Conservation (phyloP, 2,329 filamentous ascomycete genomes). For the Tolypocladium amazonense region DNA sequence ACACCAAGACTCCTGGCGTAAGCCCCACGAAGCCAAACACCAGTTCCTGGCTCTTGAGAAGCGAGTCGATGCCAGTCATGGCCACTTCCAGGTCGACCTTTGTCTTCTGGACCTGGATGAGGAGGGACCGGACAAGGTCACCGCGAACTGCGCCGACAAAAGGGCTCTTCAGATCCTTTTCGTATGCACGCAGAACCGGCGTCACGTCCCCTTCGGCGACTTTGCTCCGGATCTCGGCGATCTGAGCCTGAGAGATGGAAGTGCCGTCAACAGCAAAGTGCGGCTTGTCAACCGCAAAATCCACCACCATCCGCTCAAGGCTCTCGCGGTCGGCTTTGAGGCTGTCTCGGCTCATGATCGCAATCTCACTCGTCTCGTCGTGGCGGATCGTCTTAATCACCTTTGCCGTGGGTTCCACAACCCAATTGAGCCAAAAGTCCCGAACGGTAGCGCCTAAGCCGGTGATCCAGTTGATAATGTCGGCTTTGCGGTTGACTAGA, state of each 20-base stretch:
- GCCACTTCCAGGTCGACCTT: conserved; percentile 97
- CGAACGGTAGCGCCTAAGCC: conserved; percentile 69
- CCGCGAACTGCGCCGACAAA: conserved; percentile 75
- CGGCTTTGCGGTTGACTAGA: conserved; percentile 60
- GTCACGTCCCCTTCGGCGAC: conserved; percentile 90
- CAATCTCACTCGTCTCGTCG: conserved; percentile 85
- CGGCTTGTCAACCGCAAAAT: conserved; percentile 81
- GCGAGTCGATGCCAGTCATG: conserved; percentile 86
- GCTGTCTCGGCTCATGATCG: conserved; percentile 90
- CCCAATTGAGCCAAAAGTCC: conserved; percentile 96
- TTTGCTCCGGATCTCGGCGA: conserved; percentile 63
- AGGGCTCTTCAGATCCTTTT: conserved; percentile 74
- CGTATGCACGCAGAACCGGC: conserved; percentile 81
- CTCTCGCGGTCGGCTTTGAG: conserved; percentile 83
- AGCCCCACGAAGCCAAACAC: conserved; percentile 96
- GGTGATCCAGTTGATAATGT: conserved; percentile 69
- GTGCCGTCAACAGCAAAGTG: conserved; percentile 39
- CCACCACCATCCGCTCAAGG: conserved; percentile 94
- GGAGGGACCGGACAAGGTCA: conserved; percentile 76
- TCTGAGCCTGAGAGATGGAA: conserved; percentile 54
- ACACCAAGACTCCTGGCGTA: conserved; percentile 85
- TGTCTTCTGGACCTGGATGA: conserved; percentile 97
- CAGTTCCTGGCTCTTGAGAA: conserved; percentile 91
- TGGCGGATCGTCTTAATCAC: conserved; percentile 88
- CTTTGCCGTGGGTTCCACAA: conserved; percentile 73